These are phyloP conservation scores for Brassica rapa DNA, from an alignment of 345 rosid species.

Conservation along the genomic window DNA sequence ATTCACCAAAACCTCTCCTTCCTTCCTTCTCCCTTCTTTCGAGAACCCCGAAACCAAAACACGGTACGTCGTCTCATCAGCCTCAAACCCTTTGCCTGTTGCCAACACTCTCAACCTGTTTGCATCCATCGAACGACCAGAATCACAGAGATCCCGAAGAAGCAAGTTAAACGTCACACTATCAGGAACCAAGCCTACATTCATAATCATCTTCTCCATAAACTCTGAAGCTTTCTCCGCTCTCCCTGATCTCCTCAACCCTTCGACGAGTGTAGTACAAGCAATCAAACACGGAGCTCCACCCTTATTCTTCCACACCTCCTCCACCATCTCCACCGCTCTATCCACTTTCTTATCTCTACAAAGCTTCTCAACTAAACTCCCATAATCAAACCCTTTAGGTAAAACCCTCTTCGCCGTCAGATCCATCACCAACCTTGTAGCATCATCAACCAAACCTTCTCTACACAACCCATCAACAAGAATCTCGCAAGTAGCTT, in stretches of 20 bases:
- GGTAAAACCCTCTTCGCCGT: conserved; percentile 61
- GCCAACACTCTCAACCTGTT: conserved; percentile 67
- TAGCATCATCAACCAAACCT: conserved; percentile 51
- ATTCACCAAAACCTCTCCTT: conserved; percentile 62
- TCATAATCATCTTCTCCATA: conserved; percentile 69
- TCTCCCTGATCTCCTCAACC: conserved; percentile 65
- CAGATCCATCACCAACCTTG: conserved; percentile 65
- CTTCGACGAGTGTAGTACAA: conserved; percentile 76
- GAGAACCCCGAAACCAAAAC: conserved; percentile 63
- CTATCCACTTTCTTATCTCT: conserved; percentile 43
- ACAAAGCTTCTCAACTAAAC: conserved; percentile 64
- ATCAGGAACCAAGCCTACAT: conserved; percentile 61
- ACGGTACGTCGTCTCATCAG: conserved; percentile 55
- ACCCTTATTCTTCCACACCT: conserved; percentile 61
- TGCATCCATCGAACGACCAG: conserved; percentile 56
- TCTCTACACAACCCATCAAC: conserved; percentile 71
- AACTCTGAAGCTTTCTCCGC: conserved; percentile 50
- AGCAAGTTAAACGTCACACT: conserved; percentile 75
- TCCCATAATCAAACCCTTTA: conserved; percentile 53
- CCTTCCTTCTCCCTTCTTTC: conserved; percentile 58
- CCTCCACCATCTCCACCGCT: conserved; percentile 61
- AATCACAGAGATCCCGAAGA: conserved; percentile 66
- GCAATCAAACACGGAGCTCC: conserved; percentile 64
- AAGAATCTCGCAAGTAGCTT: conserved; percentile 80
- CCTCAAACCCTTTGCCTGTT: conserved; percentile 60